Evolutionary conservation across 208 protist genomes (phyloP).

Genomic region (Phytomonas sp.): DNA sequence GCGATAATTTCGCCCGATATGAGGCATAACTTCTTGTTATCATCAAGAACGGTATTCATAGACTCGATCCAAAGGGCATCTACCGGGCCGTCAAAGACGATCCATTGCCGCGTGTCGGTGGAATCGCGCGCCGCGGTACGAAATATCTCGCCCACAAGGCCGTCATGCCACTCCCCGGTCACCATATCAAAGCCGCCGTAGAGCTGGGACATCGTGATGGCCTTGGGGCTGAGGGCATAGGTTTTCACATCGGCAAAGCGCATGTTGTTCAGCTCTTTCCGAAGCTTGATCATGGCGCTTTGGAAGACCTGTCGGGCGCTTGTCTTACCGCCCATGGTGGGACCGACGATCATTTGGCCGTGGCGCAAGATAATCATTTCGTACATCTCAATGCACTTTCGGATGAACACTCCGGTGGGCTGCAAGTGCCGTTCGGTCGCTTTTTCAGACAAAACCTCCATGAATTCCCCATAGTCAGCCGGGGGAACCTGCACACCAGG

Average conservation of each 20-base stretch:
- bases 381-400: slow-evolving; percentile 96
- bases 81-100: slow-evolving; percentile 96
- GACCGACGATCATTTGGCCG: slow-evolving; percentile 96
- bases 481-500: slow-evolving; percentile 87
- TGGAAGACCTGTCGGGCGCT: slow-evolving; percentile 75
- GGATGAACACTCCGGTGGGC: slow-evolving; percentile 91
- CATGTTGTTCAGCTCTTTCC: slow-evolving; percentile 49
- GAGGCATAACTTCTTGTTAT: slow-evolving; percentile 94
- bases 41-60: slow-evolving; percentile 94
- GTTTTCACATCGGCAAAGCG: slow-evolving; percentile 83
- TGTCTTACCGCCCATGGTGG: slow-evolving; percentile 95
- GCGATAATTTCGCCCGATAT: slow-evolving; percentile 93
- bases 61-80: slow-evolving; percentile 95
- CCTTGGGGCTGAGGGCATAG: slow-evolving; percentile 94
- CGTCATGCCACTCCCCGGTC: slow-evolving; percentile 96
- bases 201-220: slow-evolving; percentile 96
- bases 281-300: slow-evolving; percentile 78
- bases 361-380: slow-evolving; percentile 97
- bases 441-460: slow-evolving; percentile 62
- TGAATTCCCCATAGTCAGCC: slow-evolving; percentile 90
- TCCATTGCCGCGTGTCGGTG: slow-evolving; percentile 88
- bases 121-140: slow-evolving; percentile 82
- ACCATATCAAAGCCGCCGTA: slow-evolving; percentile 95
- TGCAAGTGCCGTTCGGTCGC: slow-evolving; percentile 79
- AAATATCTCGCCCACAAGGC: slow-evolving; percentile 92